phyloP scores from a whole-genome alignment of 148 eudicot species.

The Vaccinium darrowii region DNA sequence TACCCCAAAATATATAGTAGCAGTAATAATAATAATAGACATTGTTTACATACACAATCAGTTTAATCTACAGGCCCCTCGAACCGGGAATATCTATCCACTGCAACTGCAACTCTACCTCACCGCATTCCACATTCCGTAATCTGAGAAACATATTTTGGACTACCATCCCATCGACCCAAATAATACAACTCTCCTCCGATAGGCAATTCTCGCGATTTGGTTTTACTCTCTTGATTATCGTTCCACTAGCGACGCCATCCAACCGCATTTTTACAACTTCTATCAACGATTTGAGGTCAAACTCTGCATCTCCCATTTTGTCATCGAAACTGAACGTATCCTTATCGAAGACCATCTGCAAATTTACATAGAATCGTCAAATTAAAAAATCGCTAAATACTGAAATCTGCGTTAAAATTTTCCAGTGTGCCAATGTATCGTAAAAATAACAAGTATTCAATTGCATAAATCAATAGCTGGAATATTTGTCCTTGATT shows the following conservation, averaged over 20 bases:
- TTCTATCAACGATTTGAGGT: conserved; percentile 18
- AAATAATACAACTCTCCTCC: conserved; percentile 19
- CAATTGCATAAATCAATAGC: neutral
- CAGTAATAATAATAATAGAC: neutral
- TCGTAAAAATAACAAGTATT: too few relatives aligned
- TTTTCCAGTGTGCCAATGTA: too few relatives aligned
- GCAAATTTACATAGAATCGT: neutral
- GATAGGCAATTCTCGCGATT: conserved; percentile 21
- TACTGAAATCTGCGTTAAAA: too few relatives aligned
- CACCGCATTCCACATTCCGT: conserved; percentile 23
- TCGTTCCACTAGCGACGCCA: conserved; percentile 7
- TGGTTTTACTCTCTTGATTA: conserved; percentile 12
- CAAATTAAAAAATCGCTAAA: too few relatives aligned
- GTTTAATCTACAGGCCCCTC: neutral
- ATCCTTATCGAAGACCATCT: conserved; percentile 23
- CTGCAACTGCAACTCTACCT: conserved; percentile 20
- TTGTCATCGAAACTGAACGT: conserved; percentile 20
- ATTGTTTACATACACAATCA: neutral
- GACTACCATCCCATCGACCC: conserved; percentile 1
- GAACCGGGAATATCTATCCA: conserved; percentile 24
- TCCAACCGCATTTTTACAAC: conserved; percentile 7
- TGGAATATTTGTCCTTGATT: neutral
- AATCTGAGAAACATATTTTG: conserved; percentile 22
- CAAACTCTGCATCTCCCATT: conserved; percentile 31
- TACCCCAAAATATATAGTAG: neutral